phyloP scores from a whole-genome alignment of 179 eudicot species.

The Beta macrorhiza region DNA sequence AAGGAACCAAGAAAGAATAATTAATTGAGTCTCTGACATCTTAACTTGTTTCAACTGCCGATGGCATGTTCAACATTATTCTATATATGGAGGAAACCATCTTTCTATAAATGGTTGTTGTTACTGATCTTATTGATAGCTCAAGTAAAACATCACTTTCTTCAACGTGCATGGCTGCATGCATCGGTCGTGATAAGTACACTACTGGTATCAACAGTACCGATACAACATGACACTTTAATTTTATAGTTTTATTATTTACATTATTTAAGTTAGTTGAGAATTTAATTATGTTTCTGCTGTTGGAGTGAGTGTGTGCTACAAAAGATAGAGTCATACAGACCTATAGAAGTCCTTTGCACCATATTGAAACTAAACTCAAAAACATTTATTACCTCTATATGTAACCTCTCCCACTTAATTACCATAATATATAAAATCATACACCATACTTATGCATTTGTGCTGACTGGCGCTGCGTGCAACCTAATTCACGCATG shows the following conservation, averaged over 20 bases:
- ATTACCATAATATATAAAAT: no score
- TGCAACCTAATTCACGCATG: no score
- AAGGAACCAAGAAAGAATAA: not conserved
- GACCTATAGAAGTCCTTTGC: no score
- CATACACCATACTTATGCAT: no score
- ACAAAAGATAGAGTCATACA: no score
- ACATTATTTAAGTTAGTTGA: not conserved
- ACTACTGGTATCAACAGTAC: not conserved
- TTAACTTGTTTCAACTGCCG: not conserved
- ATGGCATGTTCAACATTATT: slow-evolving; percentile 16
- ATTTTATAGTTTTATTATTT: not conserved
- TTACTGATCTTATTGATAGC: no score
- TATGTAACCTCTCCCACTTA: no score
- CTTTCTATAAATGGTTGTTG: not conserved
- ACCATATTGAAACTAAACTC: no score
- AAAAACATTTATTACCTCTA: no score
- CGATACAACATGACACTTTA: not conserved
- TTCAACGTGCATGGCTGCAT: not conserved
- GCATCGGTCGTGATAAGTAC: not conserved
- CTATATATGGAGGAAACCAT: slow-evolving; percentile 11
- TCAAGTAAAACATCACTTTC: slow-evolving; percentile 11
- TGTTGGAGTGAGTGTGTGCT: no score
- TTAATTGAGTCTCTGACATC: not conserved
- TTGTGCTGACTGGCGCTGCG: no score
- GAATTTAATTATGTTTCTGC: not conserved